Percentiles rank a stretch among this genome's conserved stretches.
Evolutionary conservation across 495 filamentous ascomycete species (phyloP).

Genomic region (Extremus antarcticus): DNA sequence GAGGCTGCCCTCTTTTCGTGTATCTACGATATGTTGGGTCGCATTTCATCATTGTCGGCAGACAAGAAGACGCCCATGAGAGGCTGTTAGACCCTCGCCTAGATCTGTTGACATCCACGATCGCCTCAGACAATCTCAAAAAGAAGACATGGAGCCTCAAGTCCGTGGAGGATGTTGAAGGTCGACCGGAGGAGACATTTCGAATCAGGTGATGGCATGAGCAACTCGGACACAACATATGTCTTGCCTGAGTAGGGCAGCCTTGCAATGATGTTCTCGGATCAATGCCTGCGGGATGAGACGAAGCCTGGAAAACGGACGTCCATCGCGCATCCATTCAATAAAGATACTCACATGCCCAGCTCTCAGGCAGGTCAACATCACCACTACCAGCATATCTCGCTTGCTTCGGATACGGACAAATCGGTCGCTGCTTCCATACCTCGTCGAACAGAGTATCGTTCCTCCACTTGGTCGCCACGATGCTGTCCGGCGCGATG

Average conservation of each 20-base stretch:
- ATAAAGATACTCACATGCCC: not conserved
- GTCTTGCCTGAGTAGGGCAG: no score
- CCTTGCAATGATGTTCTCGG: no score
- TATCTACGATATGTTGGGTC: not conserved
- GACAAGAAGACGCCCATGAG: not conserved
- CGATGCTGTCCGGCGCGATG: constrained; percentile 40
- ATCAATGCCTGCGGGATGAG: not conserved
- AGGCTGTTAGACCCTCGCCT: not conserved
- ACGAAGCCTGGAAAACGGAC: no score
- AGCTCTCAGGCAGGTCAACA: not conserved
- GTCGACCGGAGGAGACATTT: not conserved
- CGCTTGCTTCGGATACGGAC: constrained; percentile 8
- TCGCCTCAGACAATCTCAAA: not conserved
- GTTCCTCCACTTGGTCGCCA: constrained; percentile 40
- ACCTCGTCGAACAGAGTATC: constrained; percentile 10
- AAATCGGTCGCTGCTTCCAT: constrained; percentile 9
- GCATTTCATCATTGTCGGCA: not conserved
- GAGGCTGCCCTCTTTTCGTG: not conserved
- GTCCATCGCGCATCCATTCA: not conserved
- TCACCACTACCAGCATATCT: not conserved
- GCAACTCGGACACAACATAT: no score
- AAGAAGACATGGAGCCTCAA: not conserved
- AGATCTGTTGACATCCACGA: not conserved
- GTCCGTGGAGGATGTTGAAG: not conserved
- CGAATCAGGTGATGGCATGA: not conserved